These are phyloP conservation scores for Citrus mangshanensis DNA, from an alignment of 345 rosid species.

Conservation along the genomic window DNA sequence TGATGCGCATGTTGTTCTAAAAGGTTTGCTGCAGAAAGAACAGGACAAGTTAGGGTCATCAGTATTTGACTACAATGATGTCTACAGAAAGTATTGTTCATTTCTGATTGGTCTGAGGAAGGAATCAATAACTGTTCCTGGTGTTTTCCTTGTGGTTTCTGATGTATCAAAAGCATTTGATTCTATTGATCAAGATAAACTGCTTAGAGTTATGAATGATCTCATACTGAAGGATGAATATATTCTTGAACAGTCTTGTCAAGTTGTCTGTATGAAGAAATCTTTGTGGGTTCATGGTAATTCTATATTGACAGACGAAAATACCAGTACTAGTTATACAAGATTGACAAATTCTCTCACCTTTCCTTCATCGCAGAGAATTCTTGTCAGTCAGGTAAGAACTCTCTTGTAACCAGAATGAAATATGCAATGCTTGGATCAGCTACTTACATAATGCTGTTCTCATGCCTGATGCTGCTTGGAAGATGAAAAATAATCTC, in stretches of 20 bases:
- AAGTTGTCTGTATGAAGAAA: slow-evolving; percentile 51
- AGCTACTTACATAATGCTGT: background rate
- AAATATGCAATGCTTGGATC: background rate
- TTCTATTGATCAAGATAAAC: slow-evolving; percentile 65
- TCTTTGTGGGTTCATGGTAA: slow-evolving; percentile 40
- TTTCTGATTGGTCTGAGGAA: slow-evolving; percentile 55
- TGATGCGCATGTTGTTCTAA: slow-evolving; percentile 66
- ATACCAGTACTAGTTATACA: slow-evolving; percentile 16
- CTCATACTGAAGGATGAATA: slow-evolving; percentile 47
- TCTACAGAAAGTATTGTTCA: slow-evolving; percentile 62
- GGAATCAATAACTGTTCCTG: slow-evolving; percentile 37
- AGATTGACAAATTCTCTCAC: slow-evolving; percentile 36
- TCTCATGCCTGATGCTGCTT: slow-evolving; percentile 1
- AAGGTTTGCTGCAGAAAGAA: slow-evolving; percentile 60
- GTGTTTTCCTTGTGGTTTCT: slow-evolving; percentile 57
- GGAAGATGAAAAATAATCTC: background rate
- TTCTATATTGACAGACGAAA: slow-evolving; percentile 26
- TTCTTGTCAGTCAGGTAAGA: slow-evolving; percentile 63
- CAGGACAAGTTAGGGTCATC: slow-evolving; percentile 71
- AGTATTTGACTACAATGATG: slow-evolving; percentile 80
- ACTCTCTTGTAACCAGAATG: background rate
- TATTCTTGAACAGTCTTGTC: slow-evolving; percentile 38
- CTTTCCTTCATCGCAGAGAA: slow-evolving; percentile 38
- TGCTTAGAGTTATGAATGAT: slow-evolving; percentile 51
- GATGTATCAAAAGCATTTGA: slow-evolving; percentile 92